Percentiles rank a stretch among this genome's conserved stretches.
Conservation (phyloP, 1,284 basidiomycete genomes). For the Bjerkandera adusta region DNA sequence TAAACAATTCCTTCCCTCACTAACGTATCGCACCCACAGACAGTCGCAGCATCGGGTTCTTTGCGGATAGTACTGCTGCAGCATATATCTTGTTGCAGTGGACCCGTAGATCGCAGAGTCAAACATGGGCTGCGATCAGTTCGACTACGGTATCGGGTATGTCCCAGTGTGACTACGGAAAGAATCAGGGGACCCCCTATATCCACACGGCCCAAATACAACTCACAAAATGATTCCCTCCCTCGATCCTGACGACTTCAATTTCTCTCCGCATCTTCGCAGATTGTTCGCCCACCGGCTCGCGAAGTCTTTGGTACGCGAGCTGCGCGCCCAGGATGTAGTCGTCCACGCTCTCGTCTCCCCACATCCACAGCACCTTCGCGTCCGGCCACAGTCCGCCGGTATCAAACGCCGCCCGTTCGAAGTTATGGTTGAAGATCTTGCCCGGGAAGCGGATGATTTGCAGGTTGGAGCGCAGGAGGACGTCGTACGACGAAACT, state of each 20-base stretch:
- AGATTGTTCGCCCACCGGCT: background rate
- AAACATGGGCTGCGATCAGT: no score
- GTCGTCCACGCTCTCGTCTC: conserved; percentile 14
- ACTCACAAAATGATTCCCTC: conserved; percentile 20
- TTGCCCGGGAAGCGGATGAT: background rate
- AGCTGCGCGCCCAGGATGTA: conserved; percentile 12
- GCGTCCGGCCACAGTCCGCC: background rate
- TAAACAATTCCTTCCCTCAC: no score
- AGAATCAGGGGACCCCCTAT: background rate
- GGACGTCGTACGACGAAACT: background rate
- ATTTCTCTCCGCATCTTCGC: conserved; percentile 4
- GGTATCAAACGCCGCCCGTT: conserved; percentile 6
- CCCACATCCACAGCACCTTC: conserved; percentile 5
- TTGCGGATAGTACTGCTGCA: no score
- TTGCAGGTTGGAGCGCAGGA: conserved; percentile 4
- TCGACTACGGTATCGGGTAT: no score
- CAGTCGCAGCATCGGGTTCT: no score
- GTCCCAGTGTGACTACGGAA: conserved; percentile 11
- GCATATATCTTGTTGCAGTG: no score
- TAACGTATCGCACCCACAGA: no score
- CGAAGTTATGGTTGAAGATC: background rate
- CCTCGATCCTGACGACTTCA: conserved; percentile 1
- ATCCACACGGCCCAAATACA: no score
- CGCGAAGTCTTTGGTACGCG: background rate
- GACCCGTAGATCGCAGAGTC: no score